A percentile compares a stretch with the other conserved stretches of the same genome.
Evolutionary conservation across 768 basidiomycete species (phyloP).

Genomic region (Phlegmacium glaucopus): DNA sequence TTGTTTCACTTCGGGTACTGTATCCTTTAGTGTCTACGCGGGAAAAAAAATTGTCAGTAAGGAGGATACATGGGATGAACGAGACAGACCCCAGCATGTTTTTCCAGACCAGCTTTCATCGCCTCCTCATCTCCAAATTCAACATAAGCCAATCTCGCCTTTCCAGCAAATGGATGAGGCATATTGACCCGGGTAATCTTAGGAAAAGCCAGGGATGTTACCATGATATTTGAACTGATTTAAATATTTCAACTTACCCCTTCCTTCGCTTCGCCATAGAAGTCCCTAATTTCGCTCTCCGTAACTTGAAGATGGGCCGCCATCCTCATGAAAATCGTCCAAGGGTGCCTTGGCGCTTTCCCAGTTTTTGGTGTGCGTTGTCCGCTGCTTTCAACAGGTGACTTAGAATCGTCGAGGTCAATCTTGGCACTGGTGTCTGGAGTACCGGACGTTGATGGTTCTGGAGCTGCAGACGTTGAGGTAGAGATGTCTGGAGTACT

Average conservation of each 20-base stretch:
- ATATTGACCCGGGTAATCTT: constrained; percentile 71
- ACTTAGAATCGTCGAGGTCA: constrained; percentile 43
- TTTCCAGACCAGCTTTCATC: constrained; percentile 77
- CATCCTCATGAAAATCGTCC: constrained; percentile 83
- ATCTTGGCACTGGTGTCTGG: constrained; percentile 19
- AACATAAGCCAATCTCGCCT: constrained; percentile 72
- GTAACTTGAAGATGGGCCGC: constrained; percentile 38
- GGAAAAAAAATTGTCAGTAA: constrained; percentile 10
- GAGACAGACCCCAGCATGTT: constrained; percentile 63
- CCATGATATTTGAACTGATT: too few species aligned
- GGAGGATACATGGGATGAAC: constrained; percentile 1
- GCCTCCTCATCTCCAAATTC: constrained; percentile 88
- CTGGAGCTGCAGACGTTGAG: constrained; percentile 26
- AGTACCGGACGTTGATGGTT: constrained; percentile 18
- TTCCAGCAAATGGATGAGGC: constrained; percentile 45
- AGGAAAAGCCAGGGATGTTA: too few species aligned
- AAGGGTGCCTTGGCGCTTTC: constrained; percentile 66
- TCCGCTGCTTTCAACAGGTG: constrained; percentile 51
- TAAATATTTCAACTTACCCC: constrained; percentile 46
- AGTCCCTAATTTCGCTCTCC: constrained; percentile 70
- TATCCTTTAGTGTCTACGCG: constrained; percentile 66
- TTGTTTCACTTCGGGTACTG: constrained; percentile 62
- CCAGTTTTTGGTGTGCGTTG: constrained; percentile 72
- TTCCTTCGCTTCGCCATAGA: constrained; percentile 67
- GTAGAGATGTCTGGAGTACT: constrained; percentile 27